Base-by-base conservation (phyloP, 257 asterid genomes). In the Salvia miltiorrhiza region DNA sequence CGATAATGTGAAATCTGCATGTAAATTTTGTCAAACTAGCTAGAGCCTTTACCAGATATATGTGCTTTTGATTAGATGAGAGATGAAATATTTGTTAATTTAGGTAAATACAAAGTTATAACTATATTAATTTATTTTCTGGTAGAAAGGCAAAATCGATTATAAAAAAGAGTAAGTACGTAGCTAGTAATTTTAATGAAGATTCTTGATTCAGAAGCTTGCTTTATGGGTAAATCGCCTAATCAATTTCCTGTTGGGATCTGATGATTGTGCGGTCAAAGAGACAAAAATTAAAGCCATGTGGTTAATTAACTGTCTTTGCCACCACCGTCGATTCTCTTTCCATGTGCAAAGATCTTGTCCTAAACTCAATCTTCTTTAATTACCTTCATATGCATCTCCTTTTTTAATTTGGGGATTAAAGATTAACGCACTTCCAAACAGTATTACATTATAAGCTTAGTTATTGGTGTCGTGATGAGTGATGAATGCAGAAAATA, bases 301-400 rank as follows among this genome's bases (percentile, higher is more conserved):
- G 7, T 61, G 45, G n/a, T 41, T 35, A 69, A 63, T 75, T 53
- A 61, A 68, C 16, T 54, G 50, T 63, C n/a, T 9, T 45, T 19
- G 63, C 68, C 54, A 76, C 80, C 57, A 76, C 80, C 63, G 3
- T 37, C 40, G 74, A 73, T 75, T 70, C 65, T 50, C 66, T 70
- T 52, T 2, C 48, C 76, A 75, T 75, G 79, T 75, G 79, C 72
- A 33, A 53, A 75, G 79, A 69, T 75, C 57, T 75, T 55, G 56
- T 55, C 70, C 30, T 39, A 16, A 58, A 40, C 47, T 41, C 73
- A 16, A 20, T 7, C 30, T 7, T n/a, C 52, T 28, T 0, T 33
- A 19, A 21, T 8, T 49, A 20, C 33, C 41, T 48, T 14, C 28
- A 60, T 11, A 7, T 69, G 9, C 13, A 53, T 53, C 4, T 2